phyloP scores from a whole-genome alignment of 1,284 basidiomycete genomes.

The Ceratobasidium sp. region DNA sequence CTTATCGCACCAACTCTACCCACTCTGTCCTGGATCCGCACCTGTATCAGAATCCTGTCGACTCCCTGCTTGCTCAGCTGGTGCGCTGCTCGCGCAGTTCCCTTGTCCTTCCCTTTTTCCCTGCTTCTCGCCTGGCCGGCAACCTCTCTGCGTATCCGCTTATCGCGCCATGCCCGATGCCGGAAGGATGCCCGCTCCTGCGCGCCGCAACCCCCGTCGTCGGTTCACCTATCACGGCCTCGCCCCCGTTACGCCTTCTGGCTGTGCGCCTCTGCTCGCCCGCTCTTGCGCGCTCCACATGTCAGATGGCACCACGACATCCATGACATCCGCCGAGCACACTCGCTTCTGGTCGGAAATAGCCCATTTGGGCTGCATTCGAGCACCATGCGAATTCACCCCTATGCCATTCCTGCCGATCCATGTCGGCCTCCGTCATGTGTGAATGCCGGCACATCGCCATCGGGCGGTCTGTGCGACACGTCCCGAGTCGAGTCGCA shows the following conservation, averaged over 20 bases:
- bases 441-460: too few species aligned
- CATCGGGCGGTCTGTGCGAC: too few species aligned
- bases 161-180: not conserved
- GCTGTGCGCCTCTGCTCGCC: not conserved
- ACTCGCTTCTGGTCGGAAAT: too few species aligned
- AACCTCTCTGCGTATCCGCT: not conserved
- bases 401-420: too few species aligned
- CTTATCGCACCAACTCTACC: constrained; percentile 3
- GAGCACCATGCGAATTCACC: too few species aligned
- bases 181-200: not conserved
- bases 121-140: not conserved
- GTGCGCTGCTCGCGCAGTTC: constrained; percentile 23
- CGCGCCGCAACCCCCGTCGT: constrained; percentile 9
- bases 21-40: constrained; percentile 26
- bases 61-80: not conserved
- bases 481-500: too few species aligned
- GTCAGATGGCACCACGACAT: too few species aligned
- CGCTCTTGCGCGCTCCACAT: too few species aligned
- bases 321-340: too few species aligned
- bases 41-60: constrained; percentile 12
- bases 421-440: too few species aligned
- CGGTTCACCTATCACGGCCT: not conserved
- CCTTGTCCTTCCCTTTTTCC: constrained; percentile 20
- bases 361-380: too few species aligned
- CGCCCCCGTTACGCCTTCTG: constrained; percentile 2